A percentile compares a stretch with the other conserved stretches of the same genome.
These are phyloP conservation scores for Phytomonas sp. DNA, from an alignment of 208 protist species.

Conservation along the genomic window DNA sequence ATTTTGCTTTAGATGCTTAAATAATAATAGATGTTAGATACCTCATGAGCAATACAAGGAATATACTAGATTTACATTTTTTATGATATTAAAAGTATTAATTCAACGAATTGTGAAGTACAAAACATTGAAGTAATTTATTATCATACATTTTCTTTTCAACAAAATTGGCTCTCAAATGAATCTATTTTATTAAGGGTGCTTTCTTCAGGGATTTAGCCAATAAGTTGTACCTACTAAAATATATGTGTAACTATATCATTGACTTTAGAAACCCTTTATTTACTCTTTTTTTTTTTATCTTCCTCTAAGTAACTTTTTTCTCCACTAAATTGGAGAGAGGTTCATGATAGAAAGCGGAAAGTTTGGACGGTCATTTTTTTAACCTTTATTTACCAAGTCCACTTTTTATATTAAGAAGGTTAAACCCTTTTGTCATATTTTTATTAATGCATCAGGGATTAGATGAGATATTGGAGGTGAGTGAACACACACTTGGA, in stretches of 20 bases:
- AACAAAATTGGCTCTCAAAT: not conserved
- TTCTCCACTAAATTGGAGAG: not conserved
- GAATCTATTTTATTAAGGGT: not conserved
- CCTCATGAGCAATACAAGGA: not conserved
- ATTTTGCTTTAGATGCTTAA: not conserved
- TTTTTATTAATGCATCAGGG: slow-evolving; percentile 25
- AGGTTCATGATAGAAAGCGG: not conserved
- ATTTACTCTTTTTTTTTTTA: slow-evolving; percentile 12
- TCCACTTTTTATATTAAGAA: slow-evolving; percentile 15
- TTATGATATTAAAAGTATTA: not conserved
- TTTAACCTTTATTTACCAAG: slow-evolving; percentile 12
- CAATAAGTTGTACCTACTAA: not conserved
- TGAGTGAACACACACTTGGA: slow-evolving; percentile 26
- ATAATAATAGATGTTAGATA: not conserved
- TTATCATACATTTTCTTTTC: not conserved
- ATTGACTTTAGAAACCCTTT: not conserved
- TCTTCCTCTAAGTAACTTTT: slow-evolving; percentile 6
- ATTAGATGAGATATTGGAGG: slow-evolving; percentile 29
- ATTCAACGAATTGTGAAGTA: not conserved
- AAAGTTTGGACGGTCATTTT: not conserved
- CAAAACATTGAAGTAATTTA: not conserved
- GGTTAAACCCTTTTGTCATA: slow-evolving; percentile 2
- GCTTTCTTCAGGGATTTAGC: not conserved
- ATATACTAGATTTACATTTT: not conserved
- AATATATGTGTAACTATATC: not conserved